Conservation (phyloP, 352 stramenopile genomes). For the Globisporangium middletonii region DNA sequence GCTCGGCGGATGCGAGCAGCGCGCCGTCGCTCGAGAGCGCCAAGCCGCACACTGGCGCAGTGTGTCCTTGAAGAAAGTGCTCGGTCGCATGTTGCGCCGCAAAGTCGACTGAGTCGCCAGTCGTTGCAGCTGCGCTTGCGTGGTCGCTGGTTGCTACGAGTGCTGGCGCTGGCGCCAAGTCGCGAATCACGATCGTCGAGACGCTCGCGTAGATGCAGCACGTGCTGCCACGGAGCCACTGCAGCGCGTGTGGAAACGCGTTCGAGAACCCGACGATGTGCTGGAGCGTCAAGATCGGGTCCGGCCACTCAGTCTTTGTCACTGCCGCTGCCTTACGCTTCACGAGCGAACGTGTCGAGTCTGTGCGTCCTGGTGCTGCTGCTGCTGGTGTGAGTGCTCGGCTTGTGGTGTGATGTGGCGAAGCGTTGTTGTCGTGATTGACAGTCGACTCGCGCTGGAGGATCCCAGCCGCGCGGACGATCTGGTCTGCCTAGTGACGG, state of each 20-base stretch:
- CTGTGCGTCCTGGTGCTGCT: neutral
- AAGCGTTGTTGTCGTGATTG: neutral
- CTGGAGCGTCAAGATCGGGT: conserved; percentile 53
- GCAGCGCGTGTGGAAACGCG: conserved; percentile 30
- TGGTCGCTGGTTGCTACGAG: neutral
- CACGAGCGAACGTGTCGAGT: neutral
- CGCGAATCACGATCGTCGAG: conserved; percentile 56
- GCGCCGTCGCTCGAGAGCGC: conserved; percentile 34
- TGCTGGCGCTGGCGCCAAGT: conserved; percentile 17
- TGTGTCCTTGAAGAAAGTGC: conserved; percentile 40
- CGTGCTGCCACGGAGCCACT: conserved; percentile 40
- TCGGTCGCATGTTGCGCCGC: conserved; percentile 4
- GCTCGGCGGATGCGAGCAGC: conserved; percentile 36
- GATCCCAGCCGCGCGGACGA: conserved; percentile 35
- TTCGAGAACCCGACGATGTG: conserved; percentile 62
- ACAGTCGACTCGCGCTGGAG: neutral
- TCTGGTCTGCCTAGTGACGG: conserved; percentile 30
- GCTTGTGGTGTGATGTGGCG: neutral
- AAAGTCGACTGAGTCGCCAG: neutral
- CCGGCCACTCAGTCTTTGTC: conserved; percentile 49
- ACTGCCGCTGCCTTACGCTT: conserved; percentile 16
- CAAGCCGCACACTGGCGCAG: conserved; percentile 24
- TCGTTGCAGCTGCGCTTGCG: conserved; percentile 3
- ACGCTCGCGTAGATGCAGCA: conserved; percentile 56
- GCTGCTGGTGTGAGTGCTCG: neutral